phyloP scores from a whole-genome alignment of 1,284 basidiomycete species.

The Ceratobasidium papillatum region DNA sequence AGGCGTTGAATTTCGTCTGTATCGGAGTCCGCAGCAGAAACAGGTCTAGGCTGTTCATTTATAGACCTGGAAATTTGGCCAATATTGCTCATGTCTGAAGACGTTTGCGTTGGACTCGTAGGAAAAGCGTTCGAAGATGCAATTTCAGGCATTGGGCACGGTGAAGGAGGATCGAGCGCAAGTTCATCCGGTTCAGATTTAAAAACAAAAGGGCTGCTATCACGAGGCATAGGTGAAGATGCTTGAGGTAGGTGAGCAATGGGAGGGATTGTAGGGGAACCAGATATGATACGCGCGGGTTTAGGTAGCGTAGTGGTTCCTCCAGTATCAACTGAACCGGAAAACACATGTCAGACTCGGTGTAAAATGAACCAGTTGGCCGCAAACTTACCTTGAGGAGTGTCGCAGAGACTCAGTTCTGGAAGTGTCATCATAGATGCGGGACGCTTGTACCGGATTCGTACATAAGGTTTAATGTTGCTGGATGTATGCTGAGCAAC shows the following conservation, averaged over 20 bases:
- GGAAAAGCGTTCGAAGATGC: too few species aligned
- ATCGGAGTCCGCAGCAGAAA: not conserved
- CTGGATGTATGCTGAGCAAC: not conserved
- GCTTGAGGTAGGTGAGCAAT: constrained; percentile 2
- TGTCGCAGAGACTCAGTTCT: not conserved
- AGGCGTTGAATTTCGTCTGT: constrained; percentile 26
- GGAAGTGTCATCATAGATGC: not conserved
- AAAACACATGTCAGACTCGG: not conserved
- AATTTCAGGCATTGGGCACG: not conserved
- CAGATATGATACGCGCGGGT: too few species aligned
- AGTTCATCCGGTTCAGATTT: constrained; percentile 21
- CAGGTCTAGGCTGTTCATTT: not conserved
- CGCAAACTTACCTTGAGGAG: not conserved
- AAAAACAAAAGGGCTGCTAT: not conserved
- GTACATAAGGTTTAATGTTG: not conserved
- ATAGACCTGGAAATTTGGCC: not conserved
- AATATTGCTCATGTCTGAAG: not conserved
- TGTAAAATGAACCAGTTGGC: not conserved
- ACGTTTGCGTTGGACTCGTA: not conserved
- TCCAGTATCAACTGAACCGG: not conserved
- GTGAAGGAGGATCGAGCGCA: constrained; percentile 23
- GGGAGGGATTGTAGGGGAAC: not conserved
- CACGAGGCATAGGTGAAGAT: not conserved
- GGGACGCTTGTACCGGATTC: constrained; percentile 10
- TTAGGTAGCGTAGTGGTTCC: too few species aligned